Base-by-base conservation (phyloP, 2,329 filamentous ascomycete genomes). In the Hysterium pulicare region DNA sequence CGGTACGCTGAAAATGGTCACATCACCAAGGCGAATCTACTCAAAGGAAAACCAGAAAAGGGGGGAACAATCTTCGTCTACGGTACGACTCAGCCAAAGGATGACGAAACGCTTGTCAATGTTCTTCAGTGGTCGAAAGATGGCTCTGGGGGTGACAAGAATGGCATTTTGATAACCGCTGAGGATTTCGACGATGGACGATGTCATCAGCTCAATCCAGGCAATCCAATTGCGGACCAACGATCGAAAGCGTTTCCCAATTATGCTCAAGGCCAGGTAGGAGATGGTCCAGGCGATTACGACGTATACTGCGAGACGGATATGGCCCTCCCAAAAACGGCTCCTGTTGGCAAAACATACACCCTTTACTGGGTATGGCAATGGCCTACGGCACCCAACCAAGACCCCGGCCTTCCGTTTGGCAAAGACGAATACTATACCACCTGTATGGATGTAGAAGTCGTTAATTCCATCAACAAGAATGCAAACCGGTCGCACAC, bases 311-410 rank as follows among this genome's bases (percentile, higher is more conserved):
- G 93, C 69, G 90, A 96, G 67, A 83, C 83, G 26, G 83, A 93
- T 59, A 72, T 96, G 36, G 75, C 83, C 58, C 72, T 98, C 11
- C 93, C 93, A 0, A 60, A 72, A 4, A 78, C 86, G 53, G 71
- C 81, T 35, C 66, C 76, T n/a, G 65, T 73, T 8, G 81, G 82
- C 33, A 78, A 82, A 22, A 76, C 77, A 21, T 87, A 90, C 64
- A 91, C 89, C 3, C 70, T 95, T 39, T 95, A 95, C 74, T 97
- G 91, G 91, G 84, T 96, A 34, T 97, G 93, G 93, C 86, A 95
- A 66, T 98, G 90, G 88, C 84, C 85, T 2, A 83, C 80, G 15
- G 53, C 49, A 3, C 45, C 62, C 7, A 58, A 62, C 58, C 30
- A 66, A 62, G 48, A 66, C 59, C 50, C 68, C 64, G 46, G 67